Percentiles rank a stretch among this genome's conserved stretches.
These are phyloP conservation scores for Endocalyx cinctus DNA, from an alignment of 2,329 filamentous ascomycete species.

Conservation along the genomic window DNA sequence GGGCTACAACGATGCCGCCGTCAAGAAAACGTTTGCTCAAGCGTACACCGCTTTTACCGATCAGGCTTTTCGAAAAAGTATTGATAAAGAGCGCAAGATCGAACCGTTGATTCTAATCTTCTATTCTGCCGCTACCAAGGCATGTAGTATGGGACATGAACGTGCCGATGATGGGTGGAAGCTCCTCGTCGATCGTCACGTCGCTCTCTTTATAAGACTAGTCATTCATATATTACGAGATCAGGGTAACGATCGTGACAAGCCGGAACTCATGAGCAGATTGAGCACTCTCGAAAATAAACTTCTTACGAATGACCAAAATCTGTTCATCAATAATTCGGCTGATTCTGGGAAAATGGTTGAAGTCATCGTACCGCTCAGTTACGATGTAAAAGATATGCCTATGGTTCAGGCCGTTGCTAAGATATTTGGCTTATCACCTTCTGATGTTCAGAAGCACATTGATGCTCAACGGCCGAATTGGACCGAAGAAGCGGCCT, in stretches of 20 bases:
- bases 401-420: slow-evolving; percentile 83
- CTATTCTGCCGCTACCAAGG: slow-evolving; percentile 90
- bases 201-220: slow-evolving; percentile 88
- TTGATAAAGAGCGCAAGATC: slow-evolving; percentile 89
- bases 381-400: slow-evolving; percentile 96
- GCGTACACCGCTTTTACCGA: slow-evolving; percentile 94
- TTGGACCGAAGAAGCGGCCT: slow-evolving; percentile 89
- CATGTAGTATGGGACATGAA: slow-evolving; percentile 67
- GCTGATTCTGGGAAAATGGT: slow-evolving; percentile 61
- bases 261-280: slow-evolving; percentile 76
- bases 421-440: slow-evolving; percentile 76
- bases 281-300: slow-evolving; percentile 86
- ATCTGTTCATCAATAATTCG: slow-evolving; percentile 63
- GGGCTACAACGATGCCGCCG: slow-evolving; percentile 82
- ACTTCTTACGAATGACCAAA: slow-evolving; percentile 87
- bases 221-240: slow-evolving; percentile 75
- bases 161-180: slow-evolving; percentile 86
- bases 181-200: slow-evolving; percentile 85
- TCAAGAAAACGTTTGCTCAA: slow-evolving; percentile 91
- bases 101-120: slow-evolving; percentile 95
- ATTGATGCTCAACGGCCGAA: slow-evolving; percentile 73
- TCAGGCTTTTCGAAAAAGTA: slow-evolving; percentile 77
- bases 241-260: slow-evolving; percentile 78
- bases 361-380: slow-evolving; percentile 78
- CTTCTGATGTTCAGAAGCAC: slow-evolving; percentile 77